Evolutionary conservation across 2,329 filamentous ascomycete genomes (phyloP).

Genomic region (Calonectria crousiana): DNA sequence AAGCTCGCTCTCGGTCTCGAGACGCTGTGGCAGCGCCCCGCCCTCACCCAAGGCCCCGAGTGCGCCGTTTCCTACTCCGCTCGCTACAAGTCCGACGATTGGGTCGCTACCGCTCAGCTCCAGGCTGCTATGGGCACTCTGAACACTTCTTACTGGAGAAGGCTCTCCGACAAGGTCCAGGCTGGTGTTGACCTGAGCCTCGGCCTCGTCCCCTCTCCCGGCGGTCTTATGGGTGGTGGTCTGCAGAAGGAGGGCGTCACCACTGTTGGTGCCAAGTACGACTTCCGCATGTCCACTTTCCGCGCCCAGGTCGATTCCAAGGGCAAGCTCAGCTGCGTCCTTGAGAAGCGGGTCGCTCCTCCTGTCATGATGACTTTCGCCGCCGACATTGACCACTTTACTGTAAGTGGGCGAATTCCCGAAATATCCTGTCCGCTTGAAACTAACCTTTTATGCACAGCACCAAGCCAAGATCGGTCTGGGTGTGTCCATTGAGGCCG

Average conservation of each 20-base stretch:
- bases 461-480: slow-evolving; percentile 95
- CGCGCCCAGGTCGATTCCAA: slow-evolving; percentile 95
- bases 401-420: slow-evolving; percentile 70
- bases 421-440: neutral
- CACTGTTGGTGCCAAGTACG: slow-evolving; percentile 95
- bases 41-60: slow-evolving; percentile 88
- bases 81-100: slow-evolving; percentile 91
- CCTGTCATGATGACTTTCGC: slow-evolving; percentile 95
- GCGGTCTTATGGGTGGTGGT: slow-evolving; percentile 80
- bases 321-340: slow-evolving; percentile 90
- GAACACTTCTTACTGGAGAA: slow-evolving; percentile 94
- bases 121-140: slow-evolving; percentile 85
- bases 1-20: slow-evolving; percentile 90
- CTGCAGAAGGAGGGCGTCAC: slow-evolving; percentile 89
- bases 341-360: slow-evolving; percentile 96
- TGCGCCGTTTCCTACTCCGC: slow-evolving; percentile 90
- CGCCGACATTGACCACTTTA: slow-evolving; percentile 94
- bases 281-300: slow-evolving; percentile 96
- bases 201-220: slow-evolving; percentile 76
- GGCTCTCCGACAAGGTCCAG: slow-evolving; percentile 93
- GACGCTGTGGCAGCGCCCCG: slow-evolving; percentile 91
- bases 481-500: slow-evolving; percentile 90
- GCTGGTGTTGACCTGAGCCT: slow-evolving; percentile 95
- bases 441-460: slow-evolving; percentile 63
- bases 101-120: slow-evolving; percentile 92